Evolutionary conservation across 371 early-diverging fungal species (phyloP), one percentile per base, ranked within the genome.

Genomic region (Mycotypha africana): DNA sequence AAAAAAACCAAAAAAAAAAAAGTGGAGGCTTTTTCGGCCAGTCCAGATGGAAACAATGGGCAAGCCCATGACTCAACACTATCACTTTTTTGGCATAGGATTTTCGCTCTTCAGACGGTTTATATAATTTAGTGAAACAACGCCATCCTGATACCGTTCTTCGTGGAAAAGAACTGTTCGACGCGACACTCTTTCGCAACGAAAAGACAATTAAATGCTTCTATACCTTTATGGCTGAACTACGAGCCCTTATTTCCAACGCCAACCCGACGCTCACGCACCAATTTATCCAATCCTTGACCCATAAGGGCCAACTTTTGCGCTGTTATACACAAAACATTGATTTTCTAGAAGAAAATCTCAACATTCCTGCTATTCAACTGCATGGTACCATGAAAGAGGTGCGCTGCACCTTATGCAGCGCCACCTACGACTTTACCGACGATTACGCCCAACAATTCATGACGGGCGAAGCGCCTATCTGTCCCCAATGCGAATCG

Each of bases 271-370:
- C 99, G 1, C 69, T 75, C 3, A 90, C 94, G 3, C 99, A 99
- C 68, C 56, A 63, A 17, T 95, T 98, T 58, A 75, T 99, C 42
- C 80, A 80, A 25, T 52, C 70, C 35, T 60, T 98, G 15, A 75
- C 84, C 23, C 79, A 84, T 17, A 69, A 74, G 16, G 87, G 88
- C 28, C 79, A 83, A 48, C 64, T 95, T 26, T 56, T 87, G 15
- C 76, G 98, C 15, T 93, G 92, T 65, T 98, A 98, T 56, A 96
- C 97, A 38, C 98, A 98, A 69, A 98, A 98, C 66, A 97, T 98
- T 53, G 98, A 98, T 56, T 86, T 92, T 42, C 66, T 98, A n/a
- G 97, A 98, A 61, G 80, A 75, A 16, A 67, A 76, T n/a, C 48
- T 78, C 4, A 70, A 76, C 23, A 60, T 82, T 25, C 70, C 72